Percentiles rank a stretch among this genome's conserved stretches.
Evolutionary conservation across 1,284 basidiomycete species (phyloP).

Genomic region (Mycena citricolor): DNA sequence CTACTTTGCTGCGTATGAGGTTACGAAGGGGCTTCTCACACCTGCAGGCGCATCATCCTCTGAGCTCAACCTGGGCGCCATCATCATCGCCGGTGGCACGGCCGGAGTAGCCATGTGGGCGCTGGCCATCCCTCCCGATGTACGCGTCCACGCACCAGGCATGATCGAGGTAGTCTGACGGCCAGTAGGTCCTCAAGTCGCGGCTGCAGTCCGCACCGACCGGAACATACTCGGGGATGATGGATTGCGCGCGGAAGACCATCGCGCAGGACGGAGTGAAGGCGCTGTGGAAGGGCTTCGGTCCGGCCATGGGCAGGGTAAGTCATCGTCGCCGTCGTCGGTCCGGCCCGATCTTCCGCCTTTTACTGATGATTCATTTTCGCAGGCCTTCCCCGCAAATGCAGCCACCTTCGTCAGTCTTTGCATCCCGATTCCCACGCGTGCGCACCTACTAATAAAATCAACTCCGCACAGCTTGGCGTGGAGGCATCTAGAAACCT

Average conservation of each 20-base stretch:
- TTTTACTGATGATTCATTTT: conserved; percentile 42
- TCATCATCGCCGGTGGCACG: conserved; percentile 91
- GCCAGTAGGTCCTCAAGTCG: conserved; percentile 90
- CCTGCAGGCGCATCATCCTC: conserved; percentile 74
- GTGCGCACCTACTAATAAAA: conserved; percentile 1
- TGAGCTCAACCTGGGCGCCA: conserved; percentile 84
- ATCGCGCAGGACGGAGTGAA: conserved; percentile 88
- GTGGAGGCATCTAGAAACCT: conserved; percentile 78
- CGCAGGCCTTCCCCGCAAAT: conserved; percentile 87
- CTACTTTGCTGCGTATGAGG: conserved; percentile 97
- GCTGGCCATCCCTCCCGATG: conserved; percentile 92
- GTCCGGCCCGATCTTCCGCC: conserved; percentile 1
- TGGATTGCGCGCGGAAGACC: conserved; percentile 92
- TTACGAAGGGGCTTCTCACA: conserved; percentile 85
- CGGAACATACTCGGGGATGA: conserved; percentile 91
- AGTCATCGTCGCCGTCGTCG: conserved; percentile 28
- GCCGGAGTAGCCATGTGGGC: conserved; percentile 99
- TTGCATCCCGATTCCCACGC: conserved; percentile 20
- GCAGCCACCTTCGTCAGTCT: conserved; percentile 90
- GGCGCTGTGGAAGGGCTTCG: conserved; percentile 97
- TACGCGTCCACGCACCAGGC: conserved; percentile 37
- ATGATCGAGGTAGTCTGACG: conserved; percentile 8
- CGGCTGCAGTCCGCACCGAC: conserved; percentile 95
- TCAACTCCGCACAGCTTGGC: conserved; percentile 55
- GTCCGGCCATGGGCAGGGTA: conserved; percentile 93